Conservation (phyloP, 305 asterid genomes). For the Fraxinus paxiana region DNA sequence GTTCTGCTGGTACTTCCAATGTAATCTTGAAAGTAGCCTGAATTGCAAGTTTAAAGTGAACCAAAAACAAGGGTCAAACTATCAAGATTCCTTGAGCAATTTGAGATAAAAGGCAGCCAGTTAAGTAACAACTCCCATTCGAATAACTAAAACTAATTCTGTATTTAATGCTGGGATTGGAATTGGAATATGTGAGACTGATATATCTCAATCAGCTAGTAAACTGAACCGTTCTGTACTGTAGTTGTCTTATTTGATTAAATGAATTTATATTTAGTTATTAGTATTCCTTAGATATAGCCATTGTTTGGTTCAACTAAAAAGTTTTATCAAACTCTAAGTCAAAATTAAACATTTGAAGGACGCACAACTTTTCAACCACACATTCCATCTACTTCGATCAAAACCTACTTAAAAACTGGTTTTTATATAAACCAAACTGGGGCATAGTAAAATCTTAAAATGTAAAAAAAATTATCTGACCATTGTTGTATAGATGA, state of each 20-base stretch:
- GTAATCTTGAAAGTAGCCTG: constrained; percentile 97
- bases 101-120: background rate
- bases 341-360: background rate
- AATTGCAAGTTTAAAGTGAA: constrained; percentile 17
- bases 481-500: background rate
- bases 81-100: constrained; percentile 17
- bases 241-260: background rate
- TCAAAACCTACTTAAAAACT: too few species aligned
- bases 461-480: background rate
- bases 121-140: background rate
- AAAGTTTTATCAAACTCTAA: too few species aligned
- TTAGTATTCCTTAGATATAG: background rate
- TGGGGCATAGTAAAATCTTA: background rate
- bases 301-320: background rate
- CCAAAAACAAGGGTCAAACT: constrained; percentile 13
- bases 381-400: background rate
- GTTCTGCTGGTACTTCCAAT: constrained; percentile 85
- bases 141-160: background rate
- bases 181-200: background rate
- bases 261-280: background rate
- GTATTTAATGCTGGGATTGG: background rate
- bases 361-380: background rate
- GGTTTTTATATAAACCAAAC: too few species aligned
- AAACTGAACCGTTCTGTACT: background rate
- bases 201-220: background rate